These are phyloP conservation scores for Spergularia azorica DNA, from an alignment of 179 eudicot genomes.

Conservation along the genomic window DNA sequence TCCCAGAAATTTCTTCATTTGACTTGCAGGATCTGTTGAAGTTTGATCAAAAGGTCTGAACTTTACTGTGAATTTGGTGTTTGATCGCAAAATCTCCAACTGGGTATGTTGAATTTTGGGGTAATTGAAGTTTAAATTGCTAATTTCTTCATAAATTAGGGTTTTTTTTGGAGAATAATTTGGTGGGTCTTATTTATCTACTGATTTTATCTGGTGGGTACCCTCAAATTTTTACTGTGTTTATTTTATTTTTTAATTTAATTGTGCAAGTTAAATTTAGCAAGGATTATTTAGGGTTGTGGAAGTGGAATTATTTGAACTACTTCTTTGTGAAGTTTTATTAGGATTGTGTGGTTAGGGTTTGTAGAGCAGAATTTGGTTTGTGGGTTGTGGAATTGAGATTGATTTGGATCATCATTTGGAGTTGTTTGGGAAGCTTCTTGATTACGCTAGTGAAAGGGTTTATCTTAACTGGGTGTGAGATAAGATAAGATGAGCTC, in stretches of 20 bases:
- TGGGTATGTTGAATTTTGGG: constrained; percentile 30
- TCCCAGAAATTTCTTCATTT: constrained; percentile 4
- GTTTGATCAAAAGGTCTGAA: background rate
- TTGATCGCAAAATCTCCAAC: background rate
- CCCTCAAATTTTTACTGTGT: constrained; percentile 15
- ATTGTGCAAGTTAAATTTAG: constrained; percentile 7
- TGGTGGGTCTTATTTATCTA: constrained; percentile 17
- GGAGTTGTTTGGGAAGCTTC: background rate
- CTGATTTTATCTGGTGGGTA: constrained; percentile 31
- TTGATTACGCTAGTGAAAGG: background rate
- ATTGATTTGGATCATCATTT: background rate
- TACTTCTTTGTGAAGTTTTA: constrained; percentile 1
- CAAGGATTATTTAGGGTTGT: constrained; percentile 2
- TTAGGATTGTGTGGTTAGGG: background rate
- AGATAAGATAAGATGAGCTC: constrained; percentile 56
- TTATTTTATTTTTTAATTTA: background rate
- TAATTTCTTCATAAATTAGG: constrained; percentile 27
- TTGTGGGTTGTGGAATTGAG: background rate
- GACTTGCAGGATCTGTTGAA: background rate
- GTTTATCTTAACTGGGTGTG: background rate
- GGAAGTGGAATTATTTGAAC: background rate
- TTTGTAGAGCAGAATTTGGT: background rate
- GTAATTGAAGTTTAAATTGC: background rate
- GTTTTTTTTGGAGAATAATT: constrained; percentile 24
- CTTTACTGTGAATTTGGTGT: constrained; percentile 16